Evolutionary conservation across 257 asterid species (phyloP), one percentile per base, ranked within the genome.

Genomic region (Solanum stenotomum): DNA sequence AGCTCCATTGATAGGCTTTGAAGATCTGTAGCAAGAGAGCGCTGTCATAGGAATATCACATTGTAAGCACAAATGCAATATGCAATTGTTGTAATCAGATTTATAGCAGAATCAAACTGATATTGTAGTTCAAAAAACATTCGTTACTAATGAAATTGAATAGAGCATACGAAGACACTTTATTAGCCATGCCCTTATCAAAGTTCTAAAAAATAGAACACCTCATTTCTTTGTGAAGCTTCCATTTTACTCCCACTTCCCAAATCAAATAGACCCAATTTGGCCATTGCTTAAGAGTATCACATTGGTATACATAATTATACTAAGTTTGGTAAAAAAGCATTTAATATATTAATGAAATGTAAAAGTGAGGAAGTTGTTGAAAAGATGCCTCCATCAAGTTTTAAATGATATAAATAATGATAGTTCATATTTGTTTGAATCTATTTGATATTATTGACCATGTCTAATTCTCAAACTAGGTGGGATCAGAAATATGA

Each of bases 1-100:
- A 94, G 92, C 90, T 93, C 98, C 96, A 94, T 87, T 87, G 98
- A 94, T 81, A 94, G 96, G 90, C 93, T 92, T 88, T 94, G 98
- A 90, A 94, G 94, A 88, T 94, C 98, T n/a, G 98, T 94, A 86
- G 98, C 98, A 89, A 94, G 91, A 63, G 98, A 94, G 34, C 98
- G 93, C 98, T 94, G 98, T 87, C 91, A 93, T 76, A 85, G 65
- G 86, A 89, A 85, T 59, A 86, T 72, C 84, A 83, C 70, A 38
- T 10, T 31, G 87, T 90, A 83, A 94, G 89, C 81, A 89, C 83
- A 71, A 76, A 87, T 86, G 67, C 74, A 84, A 5, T 8, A 81
- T 49, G 85, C 40, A 49, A 29, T 81, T 81, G 44, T 49, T 81
- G 67, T 35, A 49, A 81, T 81, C 85, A 81, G 85, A 81, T 46